A percentile compares a stretch with the other conserved stretches of the same genome.
These are phyloP conservation scores for Krasilnikovozyma curviuscula DNA, from an alignment of 768 basidiomycete genomes.

Conservation along the genomic window DNA sequence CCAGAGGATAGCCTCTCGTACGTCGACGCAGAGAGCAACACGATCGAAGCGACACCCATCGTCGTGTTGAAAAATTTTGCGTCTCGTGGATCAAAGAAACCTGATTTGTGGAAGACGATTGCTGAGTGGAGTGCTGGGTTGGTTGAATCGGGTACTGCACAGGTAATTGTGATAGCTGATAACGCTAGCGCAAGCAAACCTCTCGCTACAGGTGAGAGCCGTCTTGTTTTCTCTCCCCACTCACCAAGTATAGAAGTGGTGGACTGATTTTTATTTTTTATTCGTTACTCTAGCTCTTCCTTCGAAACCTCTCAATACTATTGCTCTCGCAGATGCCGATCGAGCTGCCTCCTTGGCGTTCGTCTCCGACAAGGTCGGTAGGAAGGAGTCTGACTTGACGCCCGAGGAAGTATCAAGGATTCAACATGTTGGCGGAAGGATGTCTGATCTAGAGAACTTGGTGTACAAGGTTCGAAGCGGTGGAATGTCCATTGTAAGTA, in stretches of 20 bases:
- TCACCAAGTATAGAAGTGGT: not conserved
- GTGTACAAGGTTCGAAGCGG: slow-evolving; percentile 69
- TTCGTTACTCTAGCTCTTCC: slow-evolving; percentile 43
- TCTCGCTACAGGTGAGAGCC: slow-evolving; percentile 49
- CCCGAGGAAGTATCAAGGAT: slow-evolving; percentile 40
- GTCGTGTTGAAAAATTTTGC: slow-evolving; percentile 71
- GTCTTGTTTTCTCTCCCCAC: not conserved
- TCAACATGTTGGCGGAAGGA: slow-evolving; percentile 66
- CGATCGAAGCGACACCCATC: slow-evolving; percentile 51
- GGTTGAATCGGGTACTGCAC: slow-evolving; percentile 69
- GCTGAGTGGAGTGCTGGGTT: slow-evolving; percentile 69
- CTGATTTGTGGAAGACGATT: slow-evolving; percentile 54
- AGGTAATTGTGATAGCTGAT: slow-evolving; percentile 77
- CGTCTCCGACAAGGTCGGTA: slow-evolving; percentile 55
- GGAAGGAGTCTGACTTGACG: slow-evolving; percentile 35
- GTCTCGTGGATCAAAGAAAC: slow-evolving; percentile 37
- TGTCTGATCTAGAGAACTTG: slow-evolving; percentile 42
- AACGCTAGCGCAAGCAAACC: slow-evolving; percentile 69
- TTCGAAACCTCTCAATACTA: slow-evolving; percentile 56
- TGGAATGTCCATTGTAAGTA: slow-evolving; percentile 34
- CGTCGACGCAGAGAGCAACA: slow-evolving; percentile 25
- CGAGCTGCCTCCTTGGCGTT: slow-evolving; percentile 55
- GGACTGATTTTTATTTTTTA: not conserved
- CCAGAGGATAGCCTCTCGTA: slow-evolving; percentile 11
- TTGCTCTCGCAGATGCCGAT: slow-evolving; percentile 73